Evolutionary conservation across 2,329 filamentous ascomycete genomes (phyloP).

Genomic region (Lasiodiplodia sp.): DNA sequence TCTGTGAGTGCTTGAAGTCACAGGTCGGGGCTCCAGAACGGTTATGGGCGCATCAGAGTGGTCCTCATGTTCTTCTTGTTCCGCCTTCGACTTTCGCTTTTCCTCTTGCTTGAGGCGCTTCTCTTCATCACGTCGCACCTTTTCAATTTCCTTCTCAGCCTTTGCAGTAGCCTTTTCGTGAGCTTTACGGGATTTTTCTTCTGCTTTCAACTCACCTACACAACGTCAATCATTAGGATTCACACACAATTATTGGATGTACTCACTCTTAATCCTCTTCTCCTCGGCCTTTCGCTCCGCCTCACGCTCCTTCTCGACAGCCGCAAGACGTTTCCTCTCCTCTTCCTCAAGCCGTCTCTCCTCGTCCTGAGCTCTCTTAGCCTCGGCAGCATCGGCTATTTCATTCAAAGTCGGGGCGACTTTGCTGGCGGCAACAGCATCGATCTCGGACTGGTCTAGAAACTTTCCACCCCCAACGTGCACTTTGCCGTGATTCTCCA

Average conservation of each 20-base stretch:
- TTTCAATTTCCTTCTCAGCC: slow-evolving; percentile 51
- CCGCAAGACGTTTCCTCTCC: slow-evolving; percentile 67
- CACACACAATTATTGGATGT: neutral
- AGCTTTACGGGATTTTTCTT: slow-evolving; percentile 56
- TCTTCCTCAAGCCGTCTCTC: slow-evolving; percentile 70
- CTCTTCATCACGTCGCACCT: slow-evolving; percentile 61
- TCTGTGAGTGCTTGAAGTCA: slow-evolving; percentile 27
- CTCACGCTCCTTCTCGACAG: slow-evolving; percentile 60
- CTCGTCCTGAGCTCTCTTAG: slow-evolving; percentile 71
- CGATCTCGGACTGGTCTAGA: slow-evolving; percentile 78
- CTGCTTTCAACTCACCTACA: slow-evolving; percentile 63
- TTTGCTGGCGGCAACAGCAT: slow-evolving; percentile 77
- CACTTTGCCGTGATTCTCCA: slow-evolving; percentile 63
- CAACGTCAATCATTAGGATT: slow-evolving; percentile 32
- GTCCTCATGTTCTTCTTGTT: slow-evolving; percentile 26
- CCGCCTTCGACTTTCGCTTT: slow-evolving; percentile 57
- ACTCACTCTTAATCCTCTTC: slow-evolving; percentile 65
- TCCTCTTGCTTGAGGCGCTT: slow-evolving; percentile 60
- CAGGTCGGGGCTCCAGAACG: slow-evolving; percentile 15
- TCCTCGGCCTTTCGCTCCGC: slow-evolving; percentile 55
- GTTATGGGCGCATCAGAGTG: neutral
- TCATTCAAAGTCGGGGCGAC: slow-evolving; percentile 86
- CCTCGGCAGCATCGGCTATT: slow-evolving; percentile 79
- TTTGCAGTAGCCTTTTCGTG: slow-evolving; percentile 55
- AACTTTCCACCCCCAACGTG: slow-evolving; percentile 83